These are phyloP conservation scores for Spergularia azorica DNA, from an alignment of 179 eudicot species.

Conservation along the genomic window DNA sequence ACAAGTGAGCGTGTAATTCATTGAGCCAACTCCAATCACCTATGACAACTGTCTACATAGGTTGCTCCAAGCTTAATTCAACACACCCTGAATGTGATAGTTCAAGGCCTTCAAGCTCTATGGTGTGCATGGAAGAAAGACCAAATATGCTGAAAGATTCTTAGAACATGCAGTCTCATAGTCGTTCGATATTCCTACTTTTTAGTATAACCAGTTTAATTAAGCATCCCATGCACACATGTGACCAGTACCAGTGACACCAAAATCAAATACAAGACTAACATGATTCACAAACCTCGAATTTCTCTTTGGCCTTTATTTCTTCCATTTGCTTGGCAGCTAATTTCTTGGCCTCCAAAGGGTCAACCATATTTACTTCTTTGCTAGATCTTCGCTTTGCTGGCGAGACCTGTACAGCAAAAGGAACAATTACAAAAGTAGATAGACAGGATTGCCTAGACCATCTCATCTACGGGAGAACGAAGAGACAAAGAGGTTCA, in stretches of 20 bases:
- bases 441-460: constrained; percentile 3
- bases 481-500: background rate
- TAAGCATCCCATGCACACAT: background rate
- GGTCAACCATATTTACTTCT: constrained; percentile 87
- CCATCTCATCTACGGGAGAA: background rate
- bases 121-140: too few species aligned
- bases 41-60: too few species aligned
- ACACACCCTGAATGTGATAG: too few species aligned
- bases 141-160: too few species aligned
- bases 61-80: too few species aligned
- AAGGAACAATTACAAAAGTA: background rate
- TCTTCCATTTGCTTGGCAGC: constrained; percentile 81
- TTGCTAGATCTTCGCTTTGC: constrained; percentile 40
- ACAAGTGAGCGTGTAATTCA: too few species aligned
- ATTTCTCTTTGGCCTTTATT: constrained; percentile 62
- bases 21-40: too few species aligned
- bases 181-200: too few species aligned
- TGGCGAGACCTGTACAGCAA: constrained; percentile 48
- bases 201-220: background rate
- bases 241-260: background rate
- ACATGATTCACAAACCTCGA: constrained; percentile 48
- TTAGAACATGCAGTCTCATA: too few species aligned
- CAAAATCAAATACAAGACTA: background rate
- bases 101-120: too few species aligned
- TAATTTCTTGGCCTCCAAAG: constrained; percentile 88